Percentiles rank a stretch among this genome's conserved stretches.
phyloP scores from a whole-genome alignment of 108 stramenopile genomes.

The Fragilaria radians region DNA sequence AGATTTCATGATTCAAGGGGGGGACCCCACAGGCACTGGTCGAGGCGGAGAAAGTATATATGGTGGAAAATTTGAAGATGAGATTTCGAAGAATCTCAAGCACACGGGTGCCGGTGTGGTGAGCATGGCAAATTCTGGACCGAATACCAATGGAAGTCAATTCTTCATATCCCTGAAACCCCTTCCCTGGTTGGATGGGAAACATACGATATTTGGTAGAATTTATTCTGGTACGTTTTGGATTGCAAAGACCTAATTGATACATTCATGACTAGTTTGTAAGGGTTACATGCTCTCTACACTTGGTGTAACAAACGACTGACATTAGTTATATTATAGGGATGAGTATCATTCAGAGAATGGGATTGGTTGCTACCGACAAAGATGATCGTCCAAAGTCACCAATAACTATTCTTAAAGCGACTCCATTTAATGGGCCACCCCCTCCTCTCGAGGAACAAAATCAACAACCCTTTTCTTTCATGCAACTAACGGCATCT shows the following conservation, averaged over 20 bases:
- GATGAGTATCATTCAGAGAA: conserved; percentile 85
- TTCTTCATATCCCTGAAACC: conserved; percentile 94
- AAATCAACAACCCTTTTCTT: background rate
- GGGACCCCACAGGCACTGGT: conserved; percentile 79
- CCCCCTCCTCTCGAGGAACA: conserved; percentile 22
- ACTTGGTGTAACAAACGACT: no score
- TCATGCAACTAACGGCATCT: conserved; percentile 1
- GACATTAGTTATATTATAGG: conserved; percentile 24
- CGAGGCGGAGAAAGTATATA: conserved; percentile 91
- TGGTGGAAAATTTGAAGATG: conserved; percentile 92
- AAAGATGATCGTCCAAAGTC: conserved; percentile 70
- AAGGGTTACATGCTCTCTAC: no score
- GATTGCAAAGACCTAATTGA: conserved; percentile 71
- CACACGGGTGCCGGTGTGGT: conserved; percentile 74
- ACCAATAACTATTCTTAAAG: conserved; percentile 50
- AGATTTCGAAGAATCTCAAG: conserved; percentile 86
- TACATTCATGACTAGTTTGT: no score
- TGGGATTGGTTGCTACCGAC: conserved; percentile 90
- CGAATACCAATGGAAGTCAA: conserved; percentile 83
- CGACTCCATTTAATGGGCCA: conserved; percentile 41
- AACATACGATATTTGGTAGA: conserved; percentile 93
- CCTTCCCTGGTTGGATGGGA: conserved; percentile 93
- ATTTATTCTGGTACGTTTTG: conserved; percentile 39
- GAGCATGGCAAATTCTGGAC: conserved; percentile 93
- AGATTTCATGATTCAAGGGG: conserved; percentile 96